phyloP scores from a whole-genome alignment of 2,329 filamentous ascomycete genomes.

The Arachnopeziza araneosa region DNA sequence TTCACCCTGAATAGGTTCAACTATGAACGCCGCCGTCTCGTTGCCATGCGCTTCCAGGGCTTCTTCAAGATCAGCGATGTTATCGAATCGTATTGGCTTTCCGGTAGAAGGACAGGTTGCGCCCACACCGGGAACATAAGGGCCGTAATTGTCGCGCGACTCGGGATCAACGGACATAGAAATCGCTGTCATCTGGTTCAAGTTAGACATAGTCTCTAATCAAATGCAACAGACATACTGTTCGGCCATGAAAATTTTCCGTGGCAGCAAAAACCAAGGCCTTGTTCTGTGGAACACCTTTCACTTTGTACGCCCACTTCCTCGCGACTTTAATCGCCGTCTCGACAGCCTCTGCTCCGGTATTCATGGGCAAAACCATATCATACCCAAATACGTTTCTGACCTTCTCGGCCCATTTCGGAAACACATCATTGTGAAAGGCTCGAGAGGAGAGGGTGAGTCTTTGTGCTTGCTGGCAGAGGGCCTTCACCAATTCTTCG shows the following conservation, averaged over 20 bases:
- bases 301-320: slow-evolving; percentile 97
- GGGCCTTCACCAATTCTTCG: slow-evolving; percentile 85
- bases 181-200: slow-evolving; percentile 70
- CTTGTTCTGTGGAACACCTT: slow-evolving; percentile 78
- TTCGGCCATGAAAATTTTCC: slow-evolving; percentile 96
- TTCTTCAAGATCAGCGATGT: slow-evolving; percentile 71
- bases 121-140: slow-evolving; percentile 86
- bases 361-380: slow-evolving; percentile 98
- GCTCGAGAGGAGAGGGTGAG: slow-evolving; percentile 90
- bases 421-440: slow-evolving; percentile 98
- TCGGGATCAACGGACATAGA: slow-evolving; percentile 94
- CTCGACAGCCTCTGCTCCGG: slow-evolving; percentile 92
- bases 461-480: slow-evolving; percentile 82
- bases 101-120: slow-evolving; percentile 69
- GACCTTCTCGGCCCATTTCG: slow-evolving; percentile 89
- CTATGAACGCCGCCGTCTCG: slow-evolving; percentile 85
- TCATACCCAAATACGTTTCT: slow-evolving; percentile 88
- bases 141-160: slow-evolving; percentile 90
- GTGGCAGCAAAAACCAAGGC: slow-evolving; percentile 78
- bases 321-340: slow-evolving; percentile 93
- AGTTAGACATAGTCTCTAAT: slow-evolving; percentile 2
- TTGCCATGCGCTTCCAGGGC: slow-evolving; percentile 75
- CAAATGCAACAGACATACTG: slow-evolving; percentile 50
- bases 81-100: slow-evolving; percentile 76
- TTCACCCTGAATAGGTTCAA: slow-evolving; percentile 96